These are phyloP conservation scores for Daldinia vernicosa DNA, from an alignment of 495 filamentous ascomycete species.

Conservation along the genomic window DNA sequence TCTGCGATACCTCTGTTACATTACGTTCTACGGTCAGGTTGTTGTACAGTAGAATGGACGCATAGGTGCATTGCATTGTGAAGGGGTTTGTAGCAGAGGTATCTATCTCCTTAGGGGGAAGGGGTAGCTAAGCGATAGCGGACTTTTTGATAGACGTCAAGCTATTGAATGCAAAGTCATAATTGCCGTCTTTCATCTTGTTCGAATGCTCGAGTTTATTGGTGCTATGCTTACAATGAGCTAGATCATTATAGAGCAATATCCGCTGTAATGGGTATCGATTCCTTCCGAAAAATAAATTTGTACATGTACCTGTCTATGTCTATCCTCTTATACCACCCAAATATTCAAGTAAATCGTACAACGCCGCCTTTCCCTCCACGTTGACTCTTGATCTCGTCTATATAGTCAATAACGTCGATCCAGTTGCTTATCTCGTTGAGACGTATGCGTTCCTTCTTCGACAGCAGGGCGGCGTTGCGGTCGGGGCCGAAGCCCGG, in stretches of 20 bases:
- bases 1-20: constrained; percentile 24
- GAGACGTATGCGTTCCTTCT: constrained; percentile 61
- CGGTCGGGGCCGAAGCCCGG: constrained; percentile 59
- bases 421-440: constrained; percentile 61
- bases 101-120: constrained; percentile 5
- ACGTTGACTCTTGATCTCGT: constrained; percentile 53
- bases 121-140: constrained; percentile 1
- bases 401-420: constrained; percentile 69
- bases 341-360: constrained; percentile 12
- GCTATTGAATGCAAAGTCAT: constrained; percentile 20
- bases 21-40: constrained; percentile 12
- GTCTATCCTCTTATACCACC: background rate
- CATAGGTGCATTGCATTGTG: constrained; percentile 23
- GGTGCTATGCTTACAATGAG: background rate
- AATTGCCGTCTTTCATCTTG: background rate
- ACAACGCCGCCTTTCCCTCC: constrained; percentile 32
- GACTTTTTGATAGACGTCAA: constrained; percentile 7
- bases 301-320: background rate
- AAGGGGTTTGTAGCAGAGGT: constrained; percentile 13
- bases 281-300: background rate
- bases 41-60: constrained; percentile 36
- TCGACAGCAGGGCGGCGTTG: constrained; percentile 54
- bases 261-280: background rate
- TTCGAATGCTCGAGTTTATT: background rate
- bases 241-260: background rate